phyloP scores from a whole-genome alignment of 1,139 yeast genomes.

The Nakaseomyces uthaithaninus region DNA sequence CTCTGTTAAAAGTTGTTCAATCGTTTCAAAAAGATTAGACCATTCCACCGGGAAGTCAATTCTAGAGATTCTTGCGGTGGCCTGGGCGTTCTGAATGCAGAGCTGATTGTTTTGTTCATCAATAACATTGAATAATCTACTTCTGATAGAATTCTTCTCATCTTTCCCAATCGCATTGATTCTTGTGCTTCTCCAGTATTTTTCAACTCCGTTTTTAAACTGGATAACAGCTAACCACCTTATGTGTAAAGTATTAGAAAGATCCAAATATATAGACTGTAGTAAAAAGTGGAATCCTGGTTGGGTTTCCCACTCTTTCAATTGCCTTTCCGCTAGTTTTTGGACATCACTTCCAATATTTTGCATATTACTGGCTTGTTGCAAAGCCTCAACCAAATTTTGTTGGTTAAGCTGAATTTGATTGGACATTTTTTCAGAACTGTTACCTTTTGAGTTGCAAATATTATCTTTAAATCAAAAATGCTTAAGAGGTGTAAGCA shows the following conservation, averaged over 20 bases:
- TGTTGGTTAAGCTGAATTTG: constrained; percentile 18
- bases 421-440: not conserved
- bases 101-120: constrained; percentile 68
- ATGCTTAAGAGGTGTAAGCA: no score
- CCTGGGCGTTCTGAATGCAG: constrained; percentile 74
- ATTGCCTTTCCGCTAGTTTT: constrained; percentile 57
- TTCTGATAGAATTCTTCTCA: constrained; percentile 59
- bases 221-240: constrained; percentile 86
- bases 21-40: constrained; percentile 67
- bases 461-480: not conserved
- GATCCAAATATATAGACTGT: constrained; percentile 56
- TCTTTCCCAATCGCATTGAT: constrained; percentile 49
- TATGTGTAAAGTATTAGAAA: constrained; percentile 49
- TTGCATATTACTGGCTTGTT: constrained; percentile 48
- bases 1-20: constrained; percentile 43
- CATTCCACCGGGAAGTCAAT: constrained; percentile 83
- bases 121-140: constrained; percentile 49
- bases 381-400: constrained; percentile 32
- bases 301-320: constrained; percentile 56
- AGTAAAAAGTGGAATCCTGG: constrained; percentile 53
- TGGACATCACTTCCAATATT: constrained; percentile 38
- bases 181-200: constrained; percentile 70
- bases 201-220: constrained; percentile 79
- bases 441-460: no score
- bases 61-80: constrained; percentile 68